phyloP scores from a whole-genome alignment of 371 early-diverging fungal species.

The Mortierella sp. region DNA sequence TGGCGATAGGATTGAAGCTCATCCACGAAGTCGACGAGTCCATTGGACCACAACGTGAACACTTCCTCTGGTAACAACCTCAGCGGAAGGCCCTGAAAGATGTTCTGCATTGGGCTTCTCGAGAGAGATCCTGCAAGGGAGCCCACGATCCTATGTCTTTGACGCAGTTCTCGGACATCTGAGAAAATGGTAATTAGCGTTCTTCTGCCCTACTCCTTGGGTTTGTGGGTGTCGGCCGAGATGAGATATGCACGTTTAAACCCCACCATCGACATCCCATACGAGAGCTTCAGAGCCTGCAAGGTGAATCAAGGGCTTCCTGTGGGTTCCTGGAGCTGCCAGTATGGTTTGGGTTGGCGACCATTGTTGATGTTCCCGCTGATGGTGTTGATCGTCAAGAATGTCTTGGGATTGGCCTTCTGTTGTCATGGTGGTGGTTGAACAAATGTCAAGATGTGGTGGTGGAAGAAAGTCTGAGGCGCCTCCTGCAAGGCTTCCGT shows the following conservation, averaged over 20 bases:
- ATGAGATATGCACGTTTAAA: no score
- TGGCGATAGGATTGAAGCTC: conserved; percentile 14
- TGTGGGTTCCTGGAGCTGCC: not conserved
- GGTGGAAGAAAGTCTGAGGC: no score
- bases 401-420: no score
- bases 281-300: conserved; percentile 30
- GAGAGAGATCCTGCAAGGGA: conserved; percentile 39
- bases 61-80: conserved; percentile 38
- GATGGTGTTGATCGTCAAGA: no score
- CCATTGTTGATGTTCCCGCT: no score
- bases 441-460: no score
- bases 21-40: conserved; percentile 19
- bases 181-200: no score
- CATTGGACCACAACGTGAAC: conserved; percentile 14
- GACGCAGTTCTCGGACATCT: conserved; percentile 34
- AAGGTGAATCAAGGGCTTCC: conserved; percentile 23
- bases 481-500: no score
- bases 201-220: no score
- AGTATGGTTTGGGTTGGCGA: no score
- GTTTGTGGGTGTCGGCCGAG: no score
- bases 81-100: conserved; percentile 47
- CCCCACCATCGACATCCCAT: conserved; percentile 38
- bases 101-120: conserved; percentile 46
- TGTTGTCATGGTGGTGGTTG: no score
- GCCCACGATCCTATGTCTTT: conserved; percentile 28